Evolutionary conservation across 2,329 filamentous ascomycete species (phyloP).

Genomic region (Nemania abortiva): DNA sequence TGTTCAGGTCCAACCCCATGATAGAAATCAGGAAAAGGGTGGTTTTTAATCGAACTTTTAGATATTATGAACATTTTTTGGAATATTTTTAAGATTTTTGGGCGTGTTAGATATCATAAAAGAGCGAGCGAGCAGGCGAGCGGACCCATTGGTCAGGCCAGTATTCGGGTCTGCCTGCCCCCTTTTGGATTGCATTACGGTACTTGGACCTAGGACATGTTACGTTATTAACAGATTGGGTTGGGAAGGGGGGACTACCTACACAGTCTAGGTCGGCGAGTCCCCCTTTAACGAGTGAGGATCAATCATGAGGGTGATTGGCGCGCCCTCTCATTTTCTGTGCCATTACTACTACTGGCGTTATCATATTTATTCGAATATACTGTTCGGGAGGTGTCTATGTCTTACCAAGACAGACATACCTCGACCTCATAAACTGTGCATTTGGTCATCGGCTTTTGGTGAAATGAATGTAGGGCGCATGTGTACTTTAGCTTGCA

Average conservation of each 20-base stretch:
- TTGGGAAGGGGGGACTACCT: slow-evolving; percentile 3
- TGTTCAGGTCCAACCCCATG: slow-evolving; percentile 33
- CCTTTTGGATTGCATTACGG: slow-evolving; percentile 11
- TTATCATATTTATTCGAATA: slow-evolving; percentile 1
- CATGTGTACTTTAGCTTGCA: background rate
- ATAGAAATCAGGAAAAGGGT: slow-evolving; percentile 20
- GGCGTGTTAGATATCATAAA: slow-evolving; percentile 31
- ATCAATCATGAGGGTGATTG: slow-evolving; percentile 1
- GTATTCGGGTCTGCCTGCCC: background rate
- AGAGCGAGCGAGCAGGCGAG: slow-evolving; percentile 17
- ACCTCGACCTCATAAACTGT: background rate
- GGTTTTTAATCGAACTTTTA: slow-evolving; percentile 27
- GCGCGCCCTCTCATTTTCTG: slow-evolving; percentile 7
- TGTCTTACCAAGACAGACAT: background rate
- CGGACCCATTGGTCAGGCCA: background rate
- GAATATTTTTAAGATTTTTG: slow-evolving; percentile 9
- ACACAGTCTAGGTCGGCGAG: too few relatives aligned
- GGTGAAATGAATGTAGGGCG: background rate
- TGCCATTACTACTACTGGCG: slow-evolving; percentile 12
- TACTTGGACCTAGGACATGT: background rate
- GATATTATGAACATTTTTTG: slow-evolving; percentile 21
- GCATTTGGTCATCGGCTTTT: background rate
- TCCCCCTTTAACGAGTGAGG: background rate
- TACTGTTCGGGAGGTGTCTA: background rate
- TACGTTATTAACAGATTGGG: background rate